These are phyloP conservation scores for Quercus wislizeni DNA, from an alignment of 306 rosid species.

Conservation along the genomic window DNA sequence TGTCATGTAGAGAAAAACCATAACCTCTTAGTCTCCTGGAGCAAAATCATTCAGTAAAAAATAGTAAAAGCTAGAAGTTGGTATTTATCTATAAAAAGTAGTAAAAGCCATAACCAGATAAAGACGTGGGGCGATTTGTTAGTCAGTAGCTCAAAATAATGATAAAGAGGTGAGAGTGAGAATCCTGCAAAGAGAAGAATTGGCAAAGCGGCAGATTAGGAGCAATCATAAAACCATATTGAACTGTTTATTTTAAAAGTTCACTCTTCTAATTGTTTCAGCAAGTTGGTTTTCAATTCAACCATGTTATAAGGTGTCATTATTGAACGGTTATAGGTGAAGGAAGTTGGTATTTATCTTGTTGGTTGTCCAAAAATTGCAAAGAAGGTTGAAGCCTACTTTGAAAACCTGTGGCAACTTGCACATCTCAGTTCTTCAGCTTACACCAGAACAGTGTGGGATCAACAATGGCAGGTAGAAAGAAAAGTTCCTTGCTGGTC, in stretches of 20 bases:
- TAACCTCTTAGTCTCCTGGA: neutral
- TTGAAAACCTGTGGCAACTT: slow-evolving; percentile 75
- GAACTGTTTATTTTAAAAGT: neutral
- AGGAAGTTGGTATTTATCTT: slow-evolving; percentile 89
- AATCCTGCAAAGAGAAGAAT: neutral
- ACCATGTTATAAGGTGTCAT: slow-evolving; percentile 7
- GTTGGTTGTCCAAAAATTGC: slow-evolving; percentile 70
- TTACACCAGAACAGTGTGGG: slow-evolving; percentile 57
- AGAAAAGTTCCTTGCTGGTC: slow-evolving; percentile 98
- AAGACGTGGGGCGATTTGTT: no score
- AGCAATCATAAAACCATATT: neutral
- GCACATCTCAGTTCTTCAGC: slow-evolving; percentile 56
- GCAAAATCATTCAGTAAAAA: no score
- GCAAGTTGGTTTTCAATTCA: neutral
- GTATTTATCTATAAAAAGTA: no score
- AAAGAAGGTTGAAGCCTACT: slow-evolving; percentile 60
- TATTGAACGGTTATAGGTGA: slow-evolving; percentile 54
- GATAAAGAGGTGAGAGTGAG: neutral
- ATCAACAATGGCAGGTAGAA: slow-evolving; percentile 77
- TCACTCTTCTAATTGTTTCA: neutral
- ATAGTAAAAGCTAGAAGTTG: no score
- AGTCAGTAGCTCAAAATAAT: no score
- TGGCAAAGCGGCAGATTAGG: neutral
- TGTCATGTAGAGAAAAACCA: neutral
- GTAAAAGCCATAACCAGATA: no score